Conservation (phyloP, 768 basidiomycete genomes). For the Lactarius sp. region DNA sequence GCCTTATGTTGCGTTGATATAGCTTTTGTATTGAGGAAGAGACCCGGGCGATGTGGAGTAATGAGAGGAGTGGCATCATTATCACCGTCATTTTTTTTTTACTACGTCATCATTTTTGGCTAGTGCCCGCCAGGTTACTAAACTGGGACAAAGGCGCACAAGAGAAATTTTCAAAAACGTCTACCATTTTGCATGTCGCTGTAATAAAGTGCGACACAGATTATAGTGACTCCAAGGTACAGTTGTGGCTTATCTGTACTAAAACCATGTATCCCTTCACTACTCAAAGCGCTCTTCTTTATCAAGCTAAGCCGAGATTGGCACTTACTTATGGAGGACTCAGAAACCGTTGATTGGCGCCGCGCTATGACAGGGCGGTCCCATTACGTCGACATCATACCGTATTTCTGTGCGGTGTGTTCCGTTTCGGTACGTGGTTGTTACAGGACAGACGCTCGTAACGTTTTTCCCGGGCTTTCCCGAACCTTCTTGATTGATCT, state of each 20-base stretch:
- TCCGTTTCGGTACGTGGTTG: not conserved
- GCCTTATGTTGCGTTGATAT: no score
- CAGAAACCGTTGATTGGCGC: not conserved
- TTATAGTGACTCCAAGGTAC: not conserved
- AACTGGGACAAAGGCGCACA: no score
- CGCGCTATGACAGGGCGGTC: not conserved
- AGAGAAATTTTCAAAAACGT: no score
- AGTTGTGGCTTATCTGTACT: constrained; percentile 12
- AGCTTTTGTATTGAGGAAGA: no score
- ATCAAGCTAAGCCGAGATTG: not conserved
- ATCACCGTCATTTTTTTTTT: no score
- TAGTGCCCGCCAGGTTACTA: no score
- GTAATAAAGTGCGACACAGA: not conserved
- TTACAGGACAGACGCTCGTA: not conserved
- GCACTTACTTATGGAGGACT: not conserved
- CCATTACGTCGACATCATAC: constrained; percentile 12
- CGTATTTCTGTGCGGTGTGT: not conserved
- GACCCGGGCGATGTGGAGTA: no score
- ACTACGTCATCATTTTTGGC: no score
- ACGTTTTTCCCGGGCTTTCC: not conserved
- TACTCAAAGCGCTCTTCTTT: not conserved
- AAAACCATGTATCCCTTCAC: not conserved
- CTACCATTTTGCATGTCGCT: no score
- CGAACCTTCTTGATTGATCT: not conserved
- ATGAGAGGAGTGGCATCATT: no score